These are phyloP conservation scores for Thielaviopsis populi DNA, from an alignment of 2,329 filamentous ascomycete species.

Conservation along the genomic window DNA sequence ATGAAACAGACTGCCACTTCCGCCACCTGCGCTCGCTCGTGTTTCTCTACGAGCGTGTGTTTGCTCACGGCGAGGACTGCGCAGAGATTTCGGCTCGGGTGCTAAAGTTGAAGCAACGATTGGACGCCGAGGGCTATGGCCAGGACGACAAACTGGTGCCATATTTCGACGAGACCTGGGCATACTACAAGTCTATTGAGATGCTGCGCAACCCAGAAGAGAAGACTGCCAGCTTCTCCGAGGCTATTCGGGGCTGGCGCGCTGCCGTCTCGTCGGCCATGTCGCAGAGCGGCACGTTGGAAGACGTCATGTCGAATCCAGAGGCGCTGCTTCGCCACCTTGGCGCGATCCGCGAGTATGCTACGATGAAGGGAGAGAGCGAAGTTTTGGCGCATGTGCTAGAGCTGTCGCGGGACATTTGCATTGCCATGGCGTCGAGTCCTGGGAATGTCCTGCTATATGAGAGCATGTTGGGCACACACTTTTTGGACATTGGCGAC, in stretches of 20 bases:
- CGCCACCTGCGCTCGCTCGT: slow-evolving; percentile 38
- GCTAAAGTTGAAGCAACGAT: slow-evolving; percentile 5
- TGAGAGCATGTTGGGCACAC: slow-evolving; percentile 35
- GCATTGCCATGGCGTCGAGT: slow-evolving; percentile 21
- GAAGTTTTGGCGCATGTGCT: slow-evolving; percentile 32
- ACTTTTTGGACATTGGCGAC: slow-evolving; percentile 39
- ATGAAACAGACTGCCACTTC: slow-evolving; percentile 35
- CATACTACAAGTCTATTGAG: slow-evolving; percentile 16
- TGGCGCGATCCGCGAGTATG: slow-evolving; percentile 35
- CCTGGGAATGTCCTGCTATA: slow-evolving; percentile 30
- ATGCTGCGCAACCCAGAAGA: slow-evolving; percentile 10
- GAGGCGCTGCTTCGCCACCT: slow-evolving; percentile 35
- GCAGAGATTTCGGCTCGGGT: not conserved
- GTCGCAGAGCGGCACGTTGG: slow-evolving; percentile 15
- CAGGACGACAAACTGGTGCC: slow-evolving; percentile 11
- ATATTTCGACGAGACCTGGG: slow-evolving; percentile 15
- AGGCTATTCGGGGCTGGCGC: slow-evolving; percentile 14
- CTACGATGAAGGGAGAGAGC: slow-evolving; percentile 36
- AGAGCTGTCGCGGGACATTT: slow-evolving; percentile 31
- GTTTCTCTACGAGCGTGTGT: slow-evolving; percentile 26
- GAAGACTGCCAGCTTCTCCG: slow-evolving; percentile 5
- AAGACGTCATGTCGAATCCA: slow-evolving; percentile 24
- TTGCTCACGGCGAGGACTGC: slow-evolving; percentile 13
- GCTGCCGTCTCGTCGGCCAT: slow-evolving; percentile 13
- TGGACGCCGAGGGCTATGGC: slow-evolving; percentile 12